Evolutionary conservation across 768 basidiomycete species (phyloP).

Genomic region (Gyrodon lividus): DNA sequence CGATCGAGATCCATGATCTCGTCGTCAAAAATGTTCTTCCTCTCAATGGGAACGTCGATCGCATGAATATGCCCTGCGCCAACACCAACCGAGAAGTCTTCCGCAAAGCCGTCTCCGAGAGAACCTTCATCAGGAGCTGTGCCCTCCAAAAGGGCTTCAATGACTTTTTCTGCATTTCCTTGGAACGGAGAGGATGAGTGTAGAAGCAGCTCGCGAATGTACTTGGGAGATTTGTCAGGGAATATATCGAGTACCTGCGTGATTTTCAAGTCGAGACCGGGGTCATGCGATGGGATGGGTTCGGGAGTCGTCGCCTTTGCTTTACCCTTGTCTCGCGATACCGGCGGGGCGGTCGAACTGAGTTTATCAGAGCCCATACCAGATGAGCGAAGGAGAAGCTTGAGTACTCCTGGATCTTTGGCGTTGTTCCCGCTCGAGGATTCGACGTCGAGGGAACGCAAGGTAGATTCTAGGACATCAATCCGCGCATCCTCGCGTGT

Average conservation of each 20-base stretch:
- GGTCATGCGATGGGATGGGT: constrained; percentile 27
- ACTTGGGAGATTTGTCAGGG: constrained; percentile 54
- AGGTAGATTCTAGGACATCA: constrained; percentile 52
- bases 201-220: constrained; percentile 57
- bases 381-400: constrained; percentile 61
- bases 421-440: constrained; percentile 9
- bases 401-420: constrained; percentile 56
- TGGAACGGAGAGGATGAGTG: constrained; percentile 47
- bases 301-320: constrained; percentile 30
- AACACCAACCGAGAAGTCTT: not conserved
- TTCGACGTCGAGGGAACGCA: constrained; percentile 41
- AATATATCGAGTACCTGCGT: constrained; percentile 76
- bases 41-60: constrained; percentile 34
- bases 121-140: constrained; percentile 48
- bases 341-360: constrained; percentile 36
- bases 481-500: constrained; percentile 57
- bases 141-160: constrained; percentile 75
- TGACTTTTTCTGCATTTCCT: constrained; percentile 59
- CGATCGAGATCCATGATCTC: constrained; percentile 63
- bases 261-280: constrained; percentile 55
- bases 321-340: constrained; percentile 39
- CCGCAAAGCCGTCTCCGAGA: constrained; percentile 14
- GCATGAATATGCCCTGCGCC: not conserved
- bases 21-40: constrained; percentile 76
- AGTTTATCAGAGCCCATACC: constrained; percentile 32